Evolutionary conservation across 176 grass and related monocot species (phyloP).

Genomic region (Secale cereale): DNA sequence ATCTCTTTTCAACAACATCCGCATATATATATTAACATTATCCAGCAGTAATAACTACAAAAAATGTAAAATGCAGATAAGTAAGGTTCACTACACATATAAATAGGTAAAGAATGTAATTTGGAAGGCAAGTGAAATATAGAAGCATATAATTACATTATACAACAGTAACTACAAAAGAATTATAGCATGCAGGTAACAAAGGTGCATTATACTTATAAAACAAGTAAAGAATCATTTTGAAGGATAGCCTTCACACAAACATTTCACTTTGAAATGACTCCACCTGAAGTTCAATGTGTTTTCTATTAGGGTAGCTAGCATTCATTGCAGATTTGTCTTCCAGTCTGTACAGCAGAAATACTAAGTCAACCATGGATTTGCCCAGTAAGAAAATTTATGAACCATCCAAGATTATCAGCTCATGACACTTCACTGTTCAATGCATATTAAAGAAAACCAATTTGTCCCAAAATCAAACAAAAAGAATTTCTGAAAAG

Average conservation of each 20-base stretch:
- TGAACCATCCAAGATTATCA: not conserved
- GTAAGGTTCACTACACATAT: not conserved
- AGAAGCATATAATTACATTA: conserved; percentile 1
- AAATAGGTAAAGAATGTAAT: conserved; percentile 12
- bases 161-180: not conserved
- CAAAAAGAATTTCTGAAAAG: not conserved
- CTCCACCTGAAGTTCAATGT: not conserved
- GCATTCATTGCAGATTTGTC: not conserved
- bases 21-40: not conserved
- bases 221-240: conserved; percentile 7
- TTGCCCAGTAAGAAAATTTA: not conserved
- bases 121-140: not conserved
- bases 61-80: not conserved
- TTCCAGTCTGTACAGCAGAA: not conserved
- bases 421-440: not conserved
- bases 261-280: conserved; percentile 1
- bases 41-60: not conserved
- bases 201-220: not conserved
- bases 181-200: not conserved
- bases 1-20: not conserved
- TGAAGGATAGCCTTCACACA: not conserved
- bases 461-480: not conserved
- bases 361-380: not conserved
- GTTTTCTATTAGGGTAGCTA: not conserved
- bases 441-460: conserved; percentile 15